Percentiles rank a stretch among this genome's conserved stretches.
phyloP scores from a whole-genome alignment of 2,329 filamentous ascomycete species.

The Talaromyces sp. region DNA sequence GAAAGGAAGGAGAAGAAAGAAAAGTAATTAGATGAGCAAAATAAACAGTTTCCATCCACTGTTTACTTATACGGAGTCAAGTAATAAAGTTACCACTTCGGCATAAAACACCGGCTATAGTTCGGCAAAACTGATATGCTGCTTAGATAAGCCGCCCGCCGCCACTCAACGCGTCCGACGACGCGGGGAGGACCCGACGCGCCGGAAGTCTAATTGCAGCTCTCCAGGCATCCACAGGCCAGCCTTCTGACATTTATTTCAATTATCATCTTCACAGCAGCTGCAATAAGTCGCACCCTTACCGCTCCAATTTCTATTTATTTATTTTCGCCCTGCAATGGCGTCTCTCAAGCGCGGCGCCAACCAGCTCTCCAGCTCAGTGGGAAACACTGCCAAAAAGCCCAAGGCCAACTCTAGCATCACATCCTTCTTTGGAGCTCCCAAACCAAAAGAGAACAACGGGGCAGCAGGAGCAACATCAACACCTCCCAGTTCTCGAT shows the following conservation, averaged over 20 bases:
- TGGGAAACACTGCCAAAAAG: constrained; percentile 55
- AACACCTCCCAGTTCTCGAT: constrained; percentile 44
- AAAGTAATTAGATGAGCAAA: too few species aligned
- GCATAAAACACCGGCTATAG: neutral
- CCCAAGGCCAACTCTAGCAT: constrained; percentile 71
- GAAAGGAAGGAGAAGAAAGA: too few species aligned
- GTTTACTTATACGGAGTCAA: neutral
- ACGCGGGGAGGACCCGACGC: neutral
- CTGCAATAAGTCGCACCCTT: neutral
- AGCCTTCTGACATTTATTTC: neutral
- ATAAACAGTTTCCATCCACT: neutral
- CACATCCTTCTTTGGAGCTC: constrained; percentile 78
- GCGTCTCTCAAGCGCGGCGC: constrained; percentile 62
- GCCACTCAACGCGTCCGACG: neutral
- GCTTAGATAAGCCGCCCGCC: neutral
- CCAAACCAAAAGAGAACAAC: constrained; percentile 45
- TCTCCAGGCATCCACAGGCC: neutral
- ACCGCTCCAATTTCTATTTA: neutral
- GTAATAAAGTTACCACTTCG: neutral
- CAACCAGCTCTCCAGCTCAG: constrained; percentile 34
- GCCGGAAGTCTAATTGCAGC: neutral
- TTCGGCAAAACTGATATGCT: neutral
- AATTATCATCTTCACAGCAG: neutral
- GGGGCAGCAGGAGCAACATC: constrained; percentile 17
- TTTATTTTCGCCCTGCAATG: constrained; percentile 17